Evolutionary conservation across 768 basidiomycete species (phyloP), one percentile per base, ranked within the genome.

Genomic region (Sarcodon sp.): DNA sequence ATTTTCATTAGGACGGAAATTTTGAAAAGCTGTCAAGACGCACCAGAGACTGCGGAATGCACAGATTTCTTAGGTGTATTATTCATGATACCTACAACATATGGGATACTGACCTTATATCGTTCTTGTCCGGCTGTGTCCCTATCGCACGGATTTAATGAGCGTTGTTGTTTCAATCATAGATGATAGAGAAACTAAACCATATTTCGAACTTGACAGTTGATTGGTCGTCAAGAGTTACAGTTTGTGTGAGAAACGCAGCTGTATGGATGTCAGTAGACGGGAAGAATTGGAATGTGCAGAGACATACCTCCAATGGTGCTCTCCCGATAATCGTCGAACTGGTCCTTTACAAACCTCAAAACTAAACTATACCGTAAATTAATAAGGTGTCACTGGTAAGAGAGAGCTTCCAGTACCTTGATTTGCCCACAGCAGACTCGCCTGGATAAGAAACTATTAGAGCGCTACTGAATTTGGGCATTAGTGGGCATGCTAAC

Each of bases 141-240:
- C 91, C 91, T 91, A 51, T 31, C 7, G 50, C 49, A 37, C 8
- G 51, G 47, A 39, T 43, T 49, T 38, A 39, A 46, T 47, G 46
- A 44, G 41, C 46, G 50, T 45, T 46, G 15, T 15, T 36, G 33
- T 49, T 36, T 39, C 39, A 18, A 44, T 4, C 15, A 49, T 3
- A 27, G 9, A 5, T 46, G 16, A 31, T 31, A 35, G n/a, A 48
- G 3, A 8, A 47, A 62, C 77, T 27, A 27, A 60, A 92, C 93
- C 92, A 94, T 61, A 94, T 94, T 70, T 97, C 94, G 61, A 99
- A 98, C 73, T 98, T 98, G 60, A 99, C 88, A 18, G 82, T 82
- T 18, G 87, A 87, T 53, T 83, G 80, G 61, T 92, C 86, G 44
- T 92, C 85, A 36, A 96, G 75, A 10, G 80, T 83, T 33, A 98